Conservation (phyloP, 352 stramenopile species). For the Phytophthora pistaciae region DNA sequence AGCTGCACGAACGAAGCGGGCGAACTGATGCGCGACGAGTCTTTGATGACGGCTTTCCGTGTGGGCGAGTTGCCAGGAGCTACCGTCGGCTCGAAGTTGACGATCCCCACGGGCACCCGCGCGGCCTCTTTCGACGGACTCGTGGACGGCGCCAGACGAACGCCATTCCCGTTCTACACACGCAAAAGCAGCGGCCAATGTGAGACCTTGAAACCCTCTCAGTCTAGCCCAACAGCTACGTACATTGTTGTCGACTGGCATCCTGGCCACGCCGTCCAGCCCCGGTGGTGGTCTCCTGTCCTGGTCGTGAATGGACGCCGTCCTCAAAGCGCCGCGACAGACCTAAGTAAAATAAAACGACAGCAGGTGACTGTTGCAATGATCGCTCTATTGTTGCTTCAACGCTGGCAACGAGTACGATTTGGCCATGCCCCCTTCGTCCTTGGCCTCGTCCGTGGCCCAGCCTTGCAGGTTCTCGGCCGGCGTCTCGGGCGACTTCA, state of each 20-base stretch:
- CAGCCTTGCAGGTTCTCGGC: conserved; percentile 44
- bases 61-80: conserved; percentile 38
- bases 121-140: conserved; percentile 58
- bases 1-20: conserved; percentile 51
- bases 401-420: conserved; percentile 62
- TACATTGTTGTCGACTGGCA: conserved; percentile 20
- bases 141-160: conserved; percentile 62
- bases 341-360: conserved; percentile 10
- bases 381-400: conserved; percentile 24
- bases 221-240: neutral
- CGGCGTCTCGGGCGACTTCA: conserved; percentile 31
- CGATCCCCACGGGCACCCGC: conserved; percentile 44
- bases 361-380: neutral
- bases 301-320: conserved; percentile 27
- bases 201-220: conserved; percentile 9
- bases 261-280: neutral
- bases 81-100: conserved; percentile 71
- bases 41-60: conserved; percentile 38
- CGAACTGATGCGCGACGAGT: conserved; percentile 50
- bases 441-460: conserved; percentile 38
- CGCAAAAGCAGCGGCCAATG: neutral
- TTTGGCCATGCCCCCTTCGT: conserved; percentile 47
- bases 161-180: conserved; percentile 25
- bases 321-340: conserved; percentile 19
- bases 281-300: neutral